These are phyloP conservation scores for Aegilops bicornis DNA, from an alignment of 176 grass and related monocot genomes.

Conservation along the genomic window DNA sequence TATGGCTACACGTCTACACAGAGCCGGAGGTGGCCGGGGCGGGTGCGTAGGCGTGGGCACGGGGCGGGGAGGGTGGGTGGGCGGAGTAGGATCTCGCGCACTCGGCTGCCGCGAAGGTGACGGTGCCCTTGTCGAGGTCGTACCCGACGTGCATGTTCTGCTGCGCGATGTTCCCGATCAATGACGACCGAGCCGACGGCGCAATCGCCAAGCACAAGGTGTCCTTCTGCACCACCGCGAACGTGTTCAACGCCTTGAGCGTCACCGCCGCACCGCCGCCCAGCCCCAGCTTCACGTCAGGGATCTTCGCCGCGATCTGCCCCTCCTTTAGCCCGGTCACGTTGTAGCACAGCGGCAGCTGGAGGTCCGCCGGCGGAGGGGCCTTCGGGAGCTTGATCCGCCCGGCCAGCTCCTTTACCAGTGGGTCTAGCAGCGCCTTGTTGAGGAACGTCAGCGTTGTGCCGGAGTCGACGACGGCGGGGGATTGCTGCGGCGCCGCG, in stretches of 20 bases:
- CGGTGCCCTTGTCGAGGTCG: slow-evolving; percentile 44
- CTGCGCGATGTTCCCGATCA: slow-evolving; percentile 61
- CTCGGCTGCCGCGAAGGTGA: slow-evolving; percentile 48
- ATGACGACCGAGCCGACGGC: slow-evolving; percentile 17
- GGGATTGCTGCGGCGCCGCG: no score
- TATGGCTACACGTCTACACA: no score
- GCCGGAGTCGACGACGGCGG: no score
- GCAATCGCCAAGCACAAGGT: slow-evolving; percentile 41
- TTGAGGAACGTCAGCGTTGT: slow-evolving; percentile 11
- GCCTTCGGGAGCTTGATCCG: slow-evolving; percentile 22
- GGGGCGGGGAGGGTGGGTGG: neutral
- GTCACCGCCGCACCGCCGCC: slow-evolving; percentile 30
- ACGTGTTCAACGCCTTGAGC: slow-evolving; percentile 43
- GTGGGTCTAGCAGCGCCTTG: neutral
- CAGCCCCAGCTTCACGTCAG: slow-evolving; percentile 47
- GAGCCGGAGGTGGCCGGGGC: neutral
- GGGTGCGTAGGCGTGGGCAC: neutral
- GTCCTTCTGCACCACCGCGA: slow-evolving; percentile 5
- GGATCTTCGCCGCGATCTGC: neutral
- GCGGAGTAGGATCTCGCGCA: slow-evolving; percentile 19
- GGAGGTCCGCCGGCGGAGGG: slow-evolving; percentile 15
- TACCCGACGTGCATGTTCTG: slow-evolving; percentile 61
- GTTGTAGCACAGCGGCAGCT: slow-evolving; percentile 49
- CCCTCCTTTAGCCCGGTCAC: neutral
- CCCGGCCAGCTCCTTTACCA: slow-evolving; percentile 27